Evolutionary conservation across 495 filamentous ascomycete genomes (phyloP), one percentile per base, ranked within the genome.

Genomic region (Neurospora terricola): DNA sequence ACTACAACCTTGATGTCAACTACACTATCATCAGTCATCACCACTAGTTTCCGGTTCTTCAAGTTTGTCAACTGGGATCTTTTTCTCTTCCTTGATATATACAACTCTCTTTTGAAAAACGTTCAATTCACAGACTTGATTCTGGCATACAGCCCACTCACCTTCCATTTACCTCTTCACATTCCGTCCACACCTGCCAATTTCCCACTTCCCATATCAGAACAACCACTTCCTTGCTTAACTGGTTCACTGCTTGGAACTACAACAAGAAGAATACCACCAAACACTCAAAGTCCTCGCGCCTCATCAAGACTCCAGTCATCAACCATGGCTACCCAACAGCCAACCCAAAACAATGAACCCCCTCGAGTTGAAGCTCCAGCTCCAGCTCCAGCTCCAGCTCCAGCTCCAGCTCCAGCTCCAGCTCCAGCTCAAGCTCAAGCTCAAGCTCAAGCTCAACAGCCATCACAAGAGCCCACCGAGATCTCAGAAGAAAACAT

Each of bases 401-500:
- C 21, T 21, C 54, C 69, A 36, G 37, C 34, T 4, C 34, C 4
- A 34, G 4, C 27, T 38, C 45, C 10, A 70, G 36, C 30, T 30
- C 7, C 2, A 3, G 11, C 21, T 21, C 54, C 69, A 36, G 37
- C 34, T 4, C 10, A 39, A 70, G 36, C 30, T 30, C 7, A 4
- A 3, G 11, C 21, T 21, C 54, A 71, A 36, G 37, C 34, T 4
- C 34, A 34, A 34, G 4, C 27, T 38, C 45, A 48, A 40, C 37
- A 30, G 59, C 14, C 30, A 21, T n/a, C 54, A 66, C 2, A 2
- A 48, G 42, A 74, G 27, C 54, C 59, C 34, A 66, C 72, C 54
- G 76, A 81, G 34, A 73, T 82, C 69, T 70, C 80, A 21, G 81
- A 83, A 14, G 1, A 30, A 66, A 70, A 11, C 30, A 70, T 77